Conservation (phyloP, 768 basidiomycete genomes). For the Peribolospora baueri region DNA sequence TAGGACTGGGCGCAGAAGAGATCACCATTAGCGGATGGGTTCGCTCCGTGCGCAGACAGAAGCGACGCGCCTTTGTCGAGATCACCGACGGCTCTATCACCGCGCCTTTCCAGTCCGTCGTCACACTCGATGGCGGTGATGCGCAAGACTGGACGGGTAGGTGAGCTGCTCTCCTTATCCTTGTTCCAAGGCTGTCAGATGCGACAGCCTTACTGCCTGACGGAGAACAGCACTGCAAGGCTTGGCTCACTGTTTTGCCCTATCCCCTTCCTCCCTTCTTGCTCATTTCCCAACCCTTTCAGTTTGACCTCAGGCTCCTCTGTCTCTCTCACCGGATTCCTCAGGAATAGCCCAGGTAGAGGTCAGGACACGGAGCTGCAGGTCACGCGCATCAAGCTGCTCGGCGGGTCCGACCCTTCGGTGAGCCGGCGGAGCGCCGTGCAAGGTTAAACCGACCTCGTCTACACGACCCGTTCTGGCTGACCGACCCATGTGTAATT, state of each 20-base stretch:
- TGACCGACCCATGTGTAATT: not conserved
- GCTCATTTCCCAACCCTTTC: too few species aligned
- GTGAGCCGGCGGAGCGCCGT: not conserved
- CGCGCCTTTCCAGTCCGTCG: constrained; percentile 10
- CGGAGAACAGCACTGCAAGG: not conserved
- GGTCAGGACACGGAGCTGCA: constrained; percentile 8
- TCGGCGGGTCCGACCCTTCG: constrained; percentile 12
- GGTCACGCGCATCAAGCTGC: constrained; percentile 6
- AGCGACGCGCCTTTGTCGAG: constrained; percentile 12
- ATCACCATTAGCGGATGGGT: constrained; percentile 11
- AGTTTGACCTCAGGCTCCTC: constrained; percentile 4
- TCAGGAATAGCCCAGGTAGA: constrained; percentile 6
- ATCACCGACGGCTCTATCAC: constrained; percentile 10
- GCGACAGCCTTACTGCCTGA: not conserved
- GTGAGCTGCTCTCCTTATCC: not conserved
- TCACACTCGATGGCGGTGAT: constrained; percentile 6
- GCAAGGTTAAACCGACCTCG: not conserved
- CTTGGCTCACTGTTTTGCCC: not conserved
- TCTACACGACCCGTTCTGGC: not conserved
- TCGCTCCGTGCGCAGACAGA: constrained; percentile 9
- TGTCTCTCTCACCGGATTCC: constrained; percentile 6
- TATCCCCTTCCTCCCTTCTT: too few species aligned
- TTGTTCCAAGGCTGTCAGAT: not conserved
- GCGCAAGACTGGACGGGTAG: not conserved
- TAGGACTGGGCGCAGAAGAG: too few species aligned